Percentiles rank a stretch among this genome's conserved stretches.
Evolutionary conservation across 768 basidiomycete genomes (phyloP).

Genomic region (Boletales sp.): DNA sequence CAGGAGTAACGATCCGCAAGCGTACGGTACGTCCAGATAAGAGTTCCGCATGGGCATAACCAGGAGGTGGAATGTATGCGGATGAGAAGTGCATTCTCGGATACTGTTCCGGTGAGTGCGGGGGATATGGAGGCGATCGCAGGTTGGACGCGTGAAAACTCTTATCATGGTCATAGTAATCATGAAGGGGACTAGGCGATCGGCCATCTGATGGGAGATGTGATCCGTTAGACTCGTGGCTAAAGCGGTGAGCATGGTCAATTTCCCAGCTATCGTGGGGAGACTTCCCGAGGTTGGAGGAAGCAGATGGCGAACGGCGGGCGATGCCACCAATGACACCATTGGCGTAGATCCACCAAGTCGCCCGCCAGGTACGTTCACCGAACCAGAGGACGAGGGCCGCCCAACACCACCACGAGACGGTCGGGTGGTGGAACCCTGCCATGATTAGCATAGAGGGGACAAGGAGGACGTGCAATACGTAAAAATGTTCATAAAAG

Average conservation of each 20-base stretch:
- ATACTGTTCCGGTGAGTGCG: neutral
- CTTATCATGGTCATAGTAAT: conserved; percentile 9
- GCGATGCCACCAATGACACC: conserved; percentile 38
- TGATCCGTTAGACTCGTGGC: conserved; percentile 1
- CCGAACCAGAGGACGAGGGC: conserved; percentile 59
- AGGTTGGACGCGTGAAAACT: neutral
- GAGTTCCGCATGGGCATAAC: conserved; percentile 65
- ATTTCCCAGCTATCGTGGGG: conserved; percentile 26
- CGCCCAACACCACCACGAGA: conserved; percentile 67
- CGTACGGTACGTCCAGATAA: conserved; percentile 70
- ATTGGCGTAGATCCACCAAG: conserved; percentile 59
- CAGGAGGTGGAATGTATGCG: conserved; percentile 52
- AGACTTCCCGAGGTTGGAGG: neutral
- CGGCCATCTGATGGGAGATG: conserved; percentile 7
- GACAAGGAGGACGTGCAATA: conserved; percentile 59
- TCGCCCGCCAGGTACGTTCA: conserved; percentile 56
- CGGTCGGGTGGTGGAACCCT: conserved; percentile 63
- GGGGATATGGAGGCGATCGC: neutral
- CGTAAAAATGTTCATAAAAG: conserved; percentile 65
- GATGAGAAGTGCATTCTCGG: neutral
- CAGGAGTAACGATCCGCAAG: conserved; percentile 56
- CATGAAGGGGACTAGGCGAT: conserved; percentile 23
- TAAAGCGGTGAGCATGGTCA: conserved; percentile 8
- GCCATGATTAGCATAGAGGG: conserved; percentile 57
- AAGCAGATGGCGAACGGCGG: neutral